Evolutionary conservation across 257 asterid species (phyloP).

Genomic region (Ilex asprella): DNA sequence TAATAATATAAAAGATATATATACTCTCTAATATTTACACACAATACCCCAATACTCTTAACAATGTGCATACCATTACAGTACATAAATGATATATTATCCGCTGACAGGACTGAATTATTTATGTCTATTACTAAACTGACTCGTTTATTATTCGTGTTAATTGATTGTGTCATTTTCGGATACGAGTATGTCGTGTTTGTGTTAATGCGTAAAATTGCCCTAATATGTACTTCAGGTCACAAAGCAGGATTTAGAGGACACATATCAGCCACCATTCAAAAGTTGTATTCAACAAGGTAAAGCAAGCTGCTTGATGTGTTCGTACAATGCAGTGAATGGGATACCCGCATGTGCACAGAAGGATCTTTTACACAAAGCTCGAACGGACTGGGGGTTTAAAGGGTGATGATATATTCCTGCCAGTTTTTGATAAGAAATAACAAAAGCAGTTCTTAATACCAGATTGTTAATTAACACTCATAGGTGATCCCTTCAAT

Average conservation of each 20-base stretch:
- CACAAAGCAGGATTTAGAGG: slow-evolving; percentile 78
- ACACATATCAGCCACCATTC: slow-evolving; percentile 84
- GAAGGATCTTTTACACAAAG: slow-evolving; percentile 58
- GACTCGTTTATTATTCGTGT: too few species aligned
- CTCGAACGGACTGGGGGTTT: slow-evolving; percentile 75
- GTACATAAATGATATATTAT: too few species aligned
- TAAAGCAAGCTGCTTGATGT: slow-evolving; percentile 92
- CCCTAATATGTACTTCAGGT: slow-evolving; percentile 38
- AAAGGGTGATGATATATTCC: slow-evolving; percentile 56
- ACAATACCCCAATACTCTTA: too few species aligned
- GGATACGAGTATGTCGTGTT: too few species aligned
- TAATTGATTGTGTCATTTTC: too few species aligned
- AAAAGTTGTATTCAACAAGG: slow-evolving; percentile 71
- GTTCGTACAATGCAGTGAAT: slow-evolving; percentile 76
- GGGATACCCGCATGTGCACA: slow-evolving; percentile 90
- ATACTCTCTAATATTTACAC: too few species aligned
- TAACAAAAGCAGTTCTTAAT: background rate
- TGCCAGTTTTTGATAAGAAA: slow-evolving; percentile 5
- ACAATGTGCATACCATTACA: too few species aligned
- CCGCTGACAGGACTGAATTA: too few species aligned
- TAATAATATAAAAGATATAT: too few species aligned
- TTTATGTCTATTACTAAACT: too few species aligned
- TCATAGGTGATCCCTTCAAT: slow-evolving; percentile 14
- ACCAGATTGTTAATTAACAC: slow-evolving; percentile 11
- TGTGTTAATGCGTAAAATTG: background rate